Evolutionary conservation across 2,329 filamentous ascomycete species (phyloP).

Genomic region (Fonsecaea monophora): DNA sequence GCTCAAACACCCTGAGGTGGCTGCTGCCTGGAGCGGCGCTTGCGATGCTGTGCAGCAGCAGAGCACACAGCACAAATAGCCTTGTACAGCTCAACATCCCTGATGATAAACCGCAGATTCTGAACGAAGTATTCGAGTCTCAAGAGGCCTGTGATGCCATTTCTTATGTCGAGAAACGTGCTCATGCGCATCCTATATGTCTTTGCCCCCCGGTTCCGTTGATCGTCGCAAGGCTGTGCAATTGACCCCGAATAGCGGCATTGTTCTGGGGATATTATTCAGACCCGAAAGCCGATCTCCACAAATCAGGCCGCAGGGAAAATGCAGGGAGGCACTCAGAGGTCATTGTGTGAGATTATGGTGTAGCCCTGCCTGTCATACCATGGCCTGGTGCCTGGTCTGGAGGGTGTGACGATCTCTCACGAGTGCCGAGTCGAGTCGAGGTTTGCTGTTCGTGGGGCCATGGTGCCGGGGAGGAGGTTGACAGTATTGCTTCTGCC

Average conservation of each 20-base stretch:
- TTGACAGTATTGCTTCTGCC: neutral
- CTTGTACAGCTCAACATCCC: neutral
- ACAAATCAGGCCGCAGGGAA: neutral
- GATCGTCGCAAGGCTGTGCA: neutral
- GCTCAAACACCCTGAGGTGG: neutral
- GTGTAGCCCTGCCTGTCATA: neutral
- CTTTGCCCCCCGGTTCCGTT: neutral
- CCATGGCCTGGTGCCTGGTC: too few relatives aligned
- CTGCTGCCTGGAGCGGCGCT: neutral
- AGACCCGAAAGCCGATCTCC: neutral
- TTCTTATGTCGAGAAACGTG: neutral
- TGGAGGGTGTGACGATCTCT: too few relatives aligned
- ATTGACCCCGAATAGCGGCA: neutral
- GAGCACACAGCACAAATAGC: neutral
- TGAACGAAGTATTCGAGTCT: neutral
- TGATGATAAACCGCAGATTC: neutral
- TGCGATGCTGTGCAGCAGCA: neutral
- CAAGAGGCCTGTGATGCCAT: neutral
- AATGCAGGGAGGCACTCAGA: neutral
- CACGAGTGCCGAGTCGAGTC: too few relatives aligned
- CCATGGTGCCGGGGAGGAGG: too few relatives aligned
- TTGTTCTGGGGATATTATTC: neutral
- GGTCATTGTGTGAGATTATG: too few relatives aligned
- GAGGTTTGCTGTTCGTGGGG: too few relatives aligned
- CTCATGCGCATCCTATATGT: neutral